Conservation (phyloP, 768 basidiomycete species). For the Rhodosporidiobolus odoratus region DNA sequence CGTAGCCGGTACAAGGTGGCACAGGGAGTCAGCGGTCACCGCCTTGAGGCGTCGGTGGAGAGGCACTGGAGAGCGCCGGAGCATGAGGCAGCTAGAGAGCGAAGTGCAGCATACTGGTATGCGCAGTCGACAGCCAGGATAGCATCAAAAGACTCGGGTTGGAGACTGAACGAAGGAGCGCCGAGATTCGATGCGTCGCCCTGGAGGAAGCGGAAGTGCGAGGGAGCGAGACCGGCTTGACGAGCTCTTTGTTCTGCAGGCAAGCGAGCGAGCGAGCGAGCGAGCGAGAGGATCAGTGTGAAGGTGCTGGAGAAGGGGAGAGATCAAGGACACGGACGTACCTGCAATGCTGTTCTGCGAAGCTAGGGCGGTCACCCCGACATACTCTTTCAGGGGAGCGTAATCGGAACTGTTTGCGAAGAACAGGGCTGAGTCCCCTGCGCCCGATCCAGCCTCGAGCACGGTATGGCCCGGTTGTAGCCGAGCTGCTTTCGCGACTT, state of each 20-base stretch:
- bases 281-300: background rate
- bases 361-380: constrained; percentile 7
- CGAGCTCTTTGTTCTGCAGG: too few species aligned
- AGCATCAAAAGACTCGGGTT: background rate
- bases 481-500: constrained; percentile 2
- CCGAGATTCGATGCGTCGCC: constrained; percentile 14
- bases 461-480: background rate
- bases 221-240: background rate
- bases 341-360: background rate
- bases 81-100: background rate
- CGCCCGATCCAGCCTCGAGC: constrained; percentile 25
- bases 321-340: background rate
- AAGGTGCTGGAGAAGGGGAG: background rate
- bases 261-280: too few species aligned
- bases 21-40: too few species aligned
- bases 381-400: background rate
- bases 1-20: too few species aligned
- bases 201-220: background rate
- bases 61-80: too few species aligned
- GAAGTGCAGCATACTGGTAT: constrained; percentile 11
- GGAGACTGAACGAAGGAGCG: background rate
- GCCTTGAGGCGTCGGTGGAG: too few species aligned
- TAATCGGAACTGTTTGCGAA: constrained; percentile 19
- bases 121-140: constrained; percentile 30
- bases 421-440: constrained; percentile 25